Base-by-base conservation (phyloP, 164 flowering plant genomes). In the Vitis labrusca region DNA sequence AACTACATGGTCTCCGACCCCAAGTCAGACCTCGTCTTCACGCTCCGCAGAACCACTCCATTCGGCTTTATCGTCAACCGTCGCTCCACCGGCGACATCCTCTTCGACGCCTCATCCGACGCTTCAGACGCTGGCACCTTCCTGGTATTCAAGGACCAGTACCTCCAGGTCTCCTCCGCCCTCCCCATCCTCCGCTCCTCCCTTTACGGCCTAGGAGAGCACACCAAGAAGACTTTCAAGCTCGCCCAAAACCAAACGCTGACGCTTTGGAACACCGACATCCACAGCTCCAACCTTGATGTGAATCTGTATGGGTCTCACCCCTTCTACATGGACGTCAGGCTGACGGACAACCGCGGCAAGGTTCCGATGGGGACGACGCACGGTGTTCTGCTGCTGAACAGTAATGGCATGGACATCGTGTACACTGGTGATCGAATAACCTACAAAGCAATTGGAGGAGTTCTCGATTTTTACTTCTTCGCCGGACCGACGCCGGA, bases 171-270 rank as follows among this genome's bases (percentile, higher is more conserved):
- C 50, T 83, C 91, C 9, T 85, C 98, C n/a, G 65, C 79, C 1
- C 80, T 90, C 4, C 95, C 97, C 0, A 54, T 66, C 2, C 44
- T 69, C 15, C 67, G 82, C 27, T 80, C 94, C n/a, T 74, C 79
- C 11, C 70, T 93, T 16, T 91, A 84, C 32, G 98, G 98, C 56
- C 74, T 93, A 5, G 98, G 97, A 13, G 98, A 93, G 81, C 98
- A 93, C 75, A 88, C 97, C 10, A 89, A 84, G 84, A 74, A 63
- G 50, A 77, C 88, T 0, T 87, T 93, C 73, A 77, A 72, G 65
- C 72, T 93, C 17, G 10, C 59, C 13, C 85, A 59, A 7, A 71
- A 80, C 27, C 79, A 87, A 48, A 84, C 82, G 0, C 59, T 88
- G 15, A 93, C 98, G 2, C 67, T 93, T 50, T 93, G 95, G 95